Conservation (phyloP, 139 green algal species). For the Haematococcus sp. region DNA sequence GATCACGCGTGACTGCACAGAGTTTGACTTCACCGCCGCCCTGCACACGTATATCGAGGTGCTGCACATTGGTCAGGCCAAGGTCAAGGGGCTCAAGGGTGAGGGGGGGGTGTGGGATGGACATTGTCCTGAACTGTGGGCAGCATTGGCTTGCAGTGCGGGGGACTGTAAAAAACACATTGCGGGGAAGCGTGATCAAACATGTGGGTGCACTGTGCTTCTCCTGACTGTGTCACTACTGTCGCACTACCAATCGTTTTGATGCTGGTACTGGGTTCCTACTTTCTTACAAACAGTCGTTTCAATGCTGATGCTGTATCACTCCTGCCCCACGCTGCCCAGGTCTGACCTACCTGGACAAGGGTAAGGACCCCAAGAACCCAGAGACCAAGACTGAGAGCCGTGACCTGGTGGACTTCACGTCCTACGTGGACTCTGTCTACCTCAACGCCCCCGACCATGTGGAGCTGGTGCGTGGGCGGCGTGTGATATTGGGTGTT, state of each 20-base stretch:
- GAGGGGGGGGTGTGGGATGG: background rate
- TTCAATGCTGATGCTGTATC: too few relatives aligned
- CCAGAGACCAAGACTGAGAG: conserved; percentile 62
- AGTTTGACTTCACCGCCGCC: conserved; percentile 92
- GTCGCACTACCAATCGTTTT: too few relatives aligned
- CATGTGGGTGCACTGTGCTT: too few relatives aligned
- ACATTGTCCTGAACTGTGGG: too few relatives aligned
- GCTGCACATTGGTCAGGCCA: conserved; percentile 63
- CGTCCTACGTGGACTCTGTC: conserved; percentile 72
- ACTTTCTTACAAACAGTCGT: too few relatives aligned
- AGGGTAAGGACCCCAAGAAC: conserved; percentile 76
- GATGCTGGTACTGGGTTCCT: too few relatives aligned
- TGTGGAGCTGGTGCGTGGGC: conserved; percentile 67
- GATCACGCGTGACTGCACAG: too few relatives aligned
- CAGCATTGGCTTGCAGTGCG: background rate
- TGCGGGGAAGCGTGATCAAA: too few relatives aligned
- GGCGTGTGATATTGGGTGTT: too few relatives aligned
- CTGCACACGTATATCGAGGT: conserved; percentile 97
- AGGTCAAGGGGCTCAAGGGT: conserved; percentile 63
- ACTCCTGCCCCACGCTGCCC: background rate
- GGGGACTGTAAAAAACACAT: too few relatives aligned
- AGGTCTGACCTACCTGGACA: conserved; percentile 89
- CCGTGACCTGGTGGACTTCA: conserved; percentile 64
- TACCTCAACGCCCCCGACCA: conserved; percentile 77
- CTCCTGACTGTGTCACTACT: too few relatives aligned